Percentiles rank a stretch among this genome's conserved stretches.
These are phyloP conservation scores for Eutrema japonicum DNA, from an alignment of 345 rosid species.

Conservation along the genomic window DNA sequence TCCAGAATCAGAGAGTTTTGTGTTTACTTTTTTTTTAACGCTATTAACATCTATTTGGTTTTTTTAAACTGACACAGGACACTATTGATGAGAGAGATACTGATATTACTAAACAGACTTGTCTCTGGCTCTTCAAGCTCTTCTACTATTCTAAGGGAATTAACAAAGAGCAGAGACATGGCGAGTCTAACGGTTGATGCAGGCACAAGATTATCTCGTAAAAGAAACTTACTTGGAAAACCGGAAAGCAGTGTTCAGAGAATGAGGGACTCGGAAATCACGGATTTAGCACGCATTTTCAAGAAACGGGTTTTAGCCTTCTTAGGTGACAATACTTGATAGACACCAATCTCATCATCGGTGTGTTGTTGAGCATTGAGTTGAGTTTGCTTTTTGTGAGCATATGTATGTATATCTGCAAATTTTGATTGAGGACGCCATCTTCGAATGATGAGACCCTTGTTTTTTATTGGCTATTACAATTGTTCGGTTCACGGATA, in stretches of 20 bases:
- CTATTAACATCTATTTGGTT: background rate
- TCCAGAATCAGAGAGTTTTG: no score
- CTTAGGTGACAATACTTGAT: constrained; percentile 52
- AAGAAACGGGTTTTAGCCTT: constrained; percentile 68
- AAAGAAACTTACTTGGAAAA: constrained; percentile 41
- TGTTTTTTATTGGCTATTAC: background rate
- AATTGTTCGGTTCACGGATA: background rate
- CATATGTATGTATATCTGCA: background rate
- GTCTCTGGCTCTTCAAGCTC: constrained; percentile 67
- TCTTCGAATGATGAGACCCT: background rate
- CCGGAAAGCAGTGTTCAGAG: constrained; percentile 45
- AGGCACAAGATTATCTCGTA: constrained; percentile 66
- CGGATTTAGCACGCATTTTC: constrained; percentile 65
- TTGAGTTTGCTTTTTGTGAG: background rate
- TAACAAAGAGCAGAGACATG: constrained; percentile 79
- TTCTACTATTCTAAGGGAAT: constrained; percentile 51
- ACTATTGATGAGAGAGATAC: constrained; percentile 68
- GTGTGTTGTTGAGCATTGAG: background rate
- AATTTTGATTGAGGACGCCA: constrained; percentile 10
- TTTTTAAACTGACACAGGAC: constrained; percentile 49
- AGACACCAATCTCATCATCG: background rate
- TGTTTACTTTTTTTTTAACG: no score
- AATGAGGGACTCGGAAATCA: constrained; percentile 64
- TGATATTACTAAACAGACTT: constrained; percentile 82
- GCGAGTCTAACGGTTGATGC: constrained; percentile 74